These are phyloP conservation scores for Metschnikowia arizonensis DNA, from an alignment of 805 yeast genomes.

Conservation along the genomic window DNA sequence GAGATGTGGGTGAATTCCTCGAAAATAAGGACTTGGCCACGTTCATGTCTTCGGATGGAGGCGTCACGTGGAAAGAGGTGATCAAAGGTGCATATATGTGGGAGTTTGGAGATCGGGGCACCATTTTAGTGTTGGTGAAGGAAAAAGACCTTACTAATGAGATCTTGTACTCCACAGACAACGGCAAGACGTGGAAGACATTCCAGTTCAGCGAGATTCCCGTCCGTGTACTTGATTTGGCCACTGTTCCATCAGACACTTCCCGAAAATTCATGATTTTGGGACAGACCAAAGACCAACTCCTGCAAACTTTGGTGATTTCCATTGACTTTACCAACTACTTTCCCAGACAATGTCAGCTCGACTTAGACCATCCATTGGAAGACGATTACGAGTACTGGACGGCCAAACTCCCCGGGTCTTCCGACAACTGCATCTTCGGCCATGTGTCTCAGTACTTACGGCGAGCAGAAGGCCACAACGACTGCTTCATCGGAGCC, in stretches of 20 bases:
- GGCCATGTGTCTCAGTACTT: slow-evolving; percentile 42
- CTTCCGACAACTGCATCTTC: slow-evolving; percentile 37
- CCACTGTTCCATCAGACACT: slow-evolving; percentile 91
- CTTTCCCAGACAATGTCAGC: slow-evolving; percentile 37
- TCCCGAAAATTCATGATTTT: slow-evolving; percentile 72
- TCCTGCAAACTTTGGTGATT: slow-evolving; percentile 39
- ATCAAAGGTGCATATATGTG: slow-evolving; percentile 74
- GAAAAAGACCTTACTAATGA: slow-evolving; percentile 54
- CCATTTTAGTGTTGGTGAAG: slow-evolving; percentile 70
- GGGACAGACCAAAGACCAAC: slow-evolving; percentile 31
- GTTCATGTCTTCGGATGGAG: slow-evolving; percentile 85
- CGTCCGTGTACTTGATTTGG: slow-evolving; percentile 63
- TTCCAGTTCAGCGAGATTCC: slow-evolving; percentile 56
- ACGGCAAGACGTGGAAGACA: slow-evolving; percentile 73
- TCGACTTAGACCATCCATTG: slow-evolving; percentile 40
- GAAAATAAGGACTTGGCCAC: slow-evolving; percentile 56
- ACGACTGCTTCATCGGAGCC: slow-evolving; percentile 68
- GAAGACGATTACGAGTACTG: slow-evolving; percentile 41
- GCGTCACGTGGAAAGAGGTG: slow-evolving; percentile 80
- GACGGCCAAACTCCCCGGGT: slow-evolving; percentile 38
- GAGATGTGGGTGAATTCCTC: slow-evolving; percentile 75
- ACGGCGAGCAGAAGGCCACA: slow-evolving; percentile 41
- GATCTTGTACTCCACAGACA: slow-evolving; percentile 66
- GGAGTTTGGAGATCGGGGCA: slow-evolving; percentile 97
- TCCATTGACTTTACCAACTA: slow-evolving; percentile 37